Conservation (phyloP, 495 filamentous ascomycete genomes). For the Aspergillus homomorphus region DNA sequence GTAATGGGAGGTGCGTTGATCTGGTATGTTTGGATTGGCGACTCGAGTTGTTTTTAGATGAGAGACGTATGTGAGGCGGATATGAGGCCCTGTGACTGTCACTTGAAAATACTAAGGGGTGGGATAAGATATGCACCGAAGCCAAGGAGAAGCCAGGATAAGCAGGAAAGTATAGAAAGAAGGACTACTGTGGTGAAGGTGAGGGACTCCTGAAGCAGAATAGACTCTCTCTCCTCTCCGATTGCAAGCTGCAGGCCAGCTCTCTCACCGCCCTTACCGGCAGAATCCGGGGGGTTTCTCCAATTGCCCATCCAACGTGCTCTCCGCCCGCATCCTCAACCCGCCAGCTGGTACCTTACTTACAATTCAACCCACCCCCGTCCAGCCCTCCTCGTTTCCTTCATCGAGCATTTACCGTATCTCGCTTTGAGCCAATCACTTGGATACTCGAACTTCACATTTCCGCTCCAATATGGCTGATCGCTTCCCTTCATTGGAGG, state of each 20-base stretch:
- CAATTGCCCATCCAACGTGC: conserved; percentile 8
- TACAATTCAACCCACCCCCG: conserved; percentile 9
- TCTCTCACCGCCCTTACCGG: conserved; percentile 33
- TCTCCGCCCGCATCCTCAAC: conserved; percentile 27
- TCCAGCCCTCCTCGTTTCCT: conserved; percentile 14
- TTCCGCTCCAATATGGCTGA: conserved; percentile 69
- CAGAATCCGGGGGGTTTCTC: conserved; percentile 28
- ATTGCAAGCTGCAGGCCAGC: conserved; percentile 14
- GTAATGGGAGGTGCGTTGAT: background rate
- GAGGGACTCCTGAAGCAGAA: background rate
- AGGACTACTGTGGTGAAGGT: background rate
- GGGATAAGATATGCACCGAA: background rate
- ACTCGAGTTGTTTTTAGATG: background rate
- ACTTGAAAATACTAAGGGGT: background rate
- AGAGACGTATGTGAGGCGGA: no score
- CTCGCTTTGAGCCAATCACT: background rate
- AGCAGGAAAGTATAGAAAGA: background rate
- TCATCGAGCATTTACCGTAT: conserved; percentile 1
- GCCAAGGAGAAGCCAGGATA: background rate
- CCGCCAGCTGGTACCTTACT: conserved; percentile 28
- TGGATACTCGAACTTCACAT: background rate
- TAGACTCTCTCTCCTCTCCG: background rate
- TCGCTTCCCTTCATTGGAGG: conserved; percentile 93
- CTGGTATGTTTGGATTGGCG: background rate
- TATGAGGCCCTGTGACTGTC: no score